Conservation (phyloP, 2,329 filamentous ascomycete genomes). For the Stagonosporopsis cucurbitacearum region DNA sequence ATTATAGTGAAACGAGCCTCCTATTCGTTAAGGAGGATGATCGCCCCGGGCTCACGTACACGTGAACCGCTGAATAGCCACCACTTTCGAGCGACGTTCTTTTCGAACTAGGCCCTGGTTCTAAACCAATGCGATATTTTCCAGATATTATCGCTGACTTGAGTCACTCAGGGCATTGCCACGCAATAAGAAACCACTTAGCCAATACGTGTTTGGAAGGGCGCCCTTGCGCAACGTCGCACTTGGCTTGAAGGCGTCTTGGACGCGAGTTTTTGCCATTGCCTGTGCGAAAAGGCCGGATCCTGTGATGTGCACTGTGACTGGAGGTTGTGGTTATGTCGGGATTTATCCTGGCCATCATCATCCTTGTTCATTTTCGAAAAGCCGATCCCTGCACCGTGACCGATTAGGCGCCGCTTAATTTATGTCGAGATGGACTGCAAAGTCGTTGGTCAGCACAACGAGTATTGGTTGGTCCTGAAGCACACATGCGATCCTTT, state of each 20-base stretch:
- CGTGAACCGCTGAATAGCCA: constrained; percentile 9
- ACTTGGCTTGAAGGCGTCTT: constrained; percentile 1
- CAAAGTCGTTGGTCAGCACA: not conserved
- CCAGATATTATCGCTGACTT: constrained; percentile 7
- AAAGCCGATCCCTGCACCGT: constrained; percentile 8
- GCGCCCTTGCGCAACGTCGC: constrained; percentile 18
- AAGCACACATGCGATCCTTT: not conserved
- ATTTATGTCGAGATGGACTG: constrained; percentile 5
- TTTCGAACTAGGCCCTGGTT: not conserved
- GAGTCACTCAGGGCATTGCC: constrained; percentile 3
- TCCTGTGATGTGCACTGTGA: not conserved
- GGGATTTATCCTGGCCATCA: constrained; percentile 3
- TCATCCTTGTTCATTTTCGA: not conserved
- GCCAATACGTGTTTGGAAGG: constrained; percentile 5
- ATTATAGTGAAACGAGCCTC: constrained; percentile 15
- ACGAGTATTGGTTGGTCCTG: not conserved
- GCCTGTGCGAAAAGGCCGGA: not conserved
- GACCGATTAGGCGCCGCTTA: constrained; percentile 14
- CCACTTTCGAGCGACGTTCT: constrained; percentile 1
- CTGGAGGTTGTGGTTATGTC: not conserved
- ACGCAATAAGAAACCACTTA: constrained; percentile 8
- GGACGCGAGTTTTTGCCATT: not conserved
- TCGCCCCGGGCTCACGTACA: constrained; percentile 1
- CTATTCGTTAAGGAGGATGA: constrained; percentile 12
- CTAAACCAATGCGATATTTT: constrained; percentile 6